Percentiles rank a stretch among this genome's conserved stretches.
phyloP scores from a whole-genome alignment of 1,139 yeast species.

The Blastobotrys serpentis region DNA sequence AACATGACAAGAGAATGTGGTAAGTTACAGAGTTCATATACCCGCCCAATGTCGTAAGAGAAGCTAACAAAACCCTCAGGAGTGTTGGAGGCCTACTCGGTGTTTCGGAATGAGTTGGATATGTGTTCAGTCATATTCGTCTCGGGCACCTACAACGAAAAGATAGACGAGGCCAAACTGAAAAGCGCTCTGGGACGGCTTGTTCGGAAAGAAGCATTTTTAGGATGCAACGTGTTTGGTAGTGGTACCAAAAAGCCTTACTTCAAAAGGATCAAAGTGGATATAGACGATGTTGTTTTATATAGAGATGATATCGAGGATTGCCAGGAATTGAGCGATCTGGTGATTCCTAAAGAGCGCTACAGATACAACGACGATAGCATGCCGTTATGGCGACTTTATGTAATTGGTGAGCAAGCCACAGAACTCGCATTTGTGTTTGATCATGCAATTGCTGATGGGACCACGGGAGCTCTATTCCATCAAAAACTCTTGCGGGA shows the following conservation, averaged over 20 bases:
- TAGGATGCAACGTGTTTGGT: constrained; percentile 12
- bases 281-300: constrained; percentile 15
- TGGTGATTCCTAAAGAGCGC: constrained; percentile 9
- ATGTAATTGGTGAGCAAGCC: constrained; percentile 18
- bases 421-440: constrained; percentile 20
- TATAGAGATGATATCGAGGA: constrained; percentile 9
- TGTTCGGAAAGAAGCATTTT: constrained; percentile 6
- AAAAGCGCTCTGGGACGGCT: constrained; percentile 12
- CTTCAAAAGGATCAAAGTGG: constrained; percentile 1
- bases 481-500: constrained; percentile 22
- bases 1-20: constrained; percentile 12
- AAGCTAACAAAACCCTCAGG: constrained; percentile 3
- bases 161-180: constrained; percentile 6
- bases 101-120: constrained; percentile 12
- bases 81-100: constrained; percentile 19
- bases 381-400: constrained; percentile 27
- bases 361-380: constrained; percentile 18
- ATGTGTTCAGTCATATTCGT: constrained; percentile 17
- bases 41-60: too few species aligned
- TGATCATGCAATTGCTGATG: constrained; percentile 29
- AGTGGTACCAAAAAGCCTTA: neutral
- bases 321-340: constrained; percentile 17
- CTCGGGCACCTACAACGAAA: constrained; percentile 11
- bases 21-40: too few species aligned
- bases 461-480: constrained; percentile 27